These are phyloP conservation scores for Cubamyces sp. DNA, from an alignment of 768 basidiomycete genomes.

Conservation along the genomic window DNA sequence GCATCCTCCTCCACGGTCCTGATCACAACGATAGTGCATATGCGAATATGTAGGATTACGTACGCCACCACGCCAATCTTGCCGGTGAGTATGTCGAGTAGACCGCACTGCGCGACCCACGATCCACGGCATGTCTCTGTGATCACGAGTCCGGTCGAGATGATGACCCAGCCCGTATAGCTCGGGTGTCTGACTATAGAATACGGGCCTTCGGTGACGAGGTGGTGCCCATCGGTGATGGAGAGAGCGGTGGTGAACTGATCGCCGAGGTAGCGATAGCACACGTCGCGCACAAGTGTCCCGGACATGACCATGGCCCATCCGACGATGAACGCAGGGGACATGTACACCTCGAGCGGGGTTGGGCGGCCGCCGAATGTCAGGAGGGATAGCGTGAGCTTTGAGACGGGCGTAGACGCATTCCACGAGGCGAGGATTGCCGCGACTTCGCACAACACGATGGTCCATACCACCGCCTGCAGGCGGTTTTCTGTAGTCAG, in stretches of 20 bases:
- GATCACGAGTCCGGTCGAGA: not conserved
- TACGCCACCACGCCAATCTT: not conserved
- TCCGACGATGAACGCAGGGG: not conserved
- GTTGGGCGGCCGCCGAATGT: not conserved
- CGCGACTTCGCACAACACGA: not conserved
- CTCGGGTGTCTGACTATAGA: constrained; percentile 36
- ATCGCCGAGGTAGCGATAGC: constrained; percentile 22
- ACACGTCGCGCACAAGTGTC: constrained; percentile 2
- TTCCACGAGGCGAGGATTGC: not conserved
- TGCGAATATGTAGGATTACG: not conserved
- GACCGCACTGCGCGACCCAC: constrained; percentile 10
- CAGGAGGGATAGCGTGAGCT: not conserved
- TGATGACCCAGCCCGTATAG: constrained; percentile 23
- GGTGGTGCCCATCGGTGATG: constrained; percentile 23
- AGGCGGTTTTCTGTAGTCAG: not conserved
- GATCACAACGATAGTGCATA: not conserved
- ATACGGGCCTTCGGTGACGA: constrained; percentile 37
- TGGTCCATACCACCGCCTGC: not conserved
- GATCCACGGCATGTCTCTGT: constrained; percentile 1
- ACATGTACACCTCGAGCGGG: not conserved
- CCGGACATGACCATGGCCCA: not conserved
- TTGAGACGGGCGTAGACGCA: not conserved
- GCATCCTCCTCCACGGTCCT: constrained; percentile 19
- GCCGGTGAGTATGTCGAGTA: constrained; percentile 1
- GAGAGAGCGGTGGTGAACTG: constrained; percentile 28